phyloP scores from a whole-genome alignment of 169 alveolate genomes.

The Plasmodium vivax region DNA sequence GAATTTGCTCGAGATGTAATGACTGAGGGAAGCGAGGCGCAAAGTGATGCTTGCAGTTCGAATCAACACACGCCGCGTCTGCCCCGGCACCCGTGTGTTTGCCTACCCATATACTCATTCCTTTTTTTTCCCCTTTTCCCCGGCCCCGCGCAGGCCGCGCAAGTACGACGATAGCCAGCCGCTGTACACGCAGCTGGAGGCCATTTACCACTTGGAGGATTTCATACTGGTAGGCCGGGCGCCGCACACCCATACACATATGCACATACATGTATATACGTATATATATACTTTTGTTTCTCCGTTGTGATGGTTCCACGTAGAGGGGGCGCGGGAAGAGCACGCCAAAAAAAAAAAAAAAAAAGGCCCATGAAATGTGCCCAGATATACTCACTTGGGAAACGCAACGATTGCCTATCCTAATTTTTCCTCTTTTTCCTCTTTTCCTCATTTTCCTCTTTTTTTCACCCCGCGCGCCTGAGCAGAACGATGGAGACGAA shows the following conservation, averaged over 20 bases:
- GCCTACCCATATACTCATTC: background rate
- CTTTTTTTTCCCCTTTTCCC: constrained; percentile 2
- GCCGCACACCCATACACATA: background rate
- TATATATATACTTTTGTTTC: background rate
- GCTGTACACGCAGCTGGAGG: constrained; percentile 90
- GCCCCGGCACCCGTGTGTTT: background rate
- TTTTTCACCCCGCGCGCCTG: background rate
- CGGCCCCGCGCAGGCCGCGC: constrained; percentile 63
- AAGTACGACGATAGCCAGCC: constrained; percentile 83
- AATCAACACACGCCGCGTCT: background rate
- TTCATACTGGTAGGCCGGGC: constrained; percentile 85
- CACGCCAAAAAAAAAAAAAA: background rate
- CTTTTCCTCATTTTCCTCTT: too few species aligned
- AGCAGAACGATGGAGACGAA: constrained; percentile 82
- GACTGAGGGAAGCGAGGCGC: background rate
- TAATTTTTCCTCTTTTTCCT: background rate
- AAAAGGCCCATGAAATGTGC: background rate
- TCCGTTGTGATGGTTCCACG: background rate
- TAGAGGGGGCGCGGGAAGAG: background rate
- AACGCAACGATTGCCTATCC: background rate
- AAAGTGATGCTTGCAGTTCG: background rate
- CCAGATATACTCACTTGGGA: background rate
- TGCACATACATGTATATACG: background rate
- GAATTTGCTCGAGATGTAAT: constrained; percentile 77
- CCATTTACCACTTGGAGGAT: constrained; percentile 91